Evolutionary conservation across 2,329 filamentous ascomycete species (phyloP), one percentile per base, ranked within the genome.

Genomic region (Cryphonectria naterciae): DNA sequence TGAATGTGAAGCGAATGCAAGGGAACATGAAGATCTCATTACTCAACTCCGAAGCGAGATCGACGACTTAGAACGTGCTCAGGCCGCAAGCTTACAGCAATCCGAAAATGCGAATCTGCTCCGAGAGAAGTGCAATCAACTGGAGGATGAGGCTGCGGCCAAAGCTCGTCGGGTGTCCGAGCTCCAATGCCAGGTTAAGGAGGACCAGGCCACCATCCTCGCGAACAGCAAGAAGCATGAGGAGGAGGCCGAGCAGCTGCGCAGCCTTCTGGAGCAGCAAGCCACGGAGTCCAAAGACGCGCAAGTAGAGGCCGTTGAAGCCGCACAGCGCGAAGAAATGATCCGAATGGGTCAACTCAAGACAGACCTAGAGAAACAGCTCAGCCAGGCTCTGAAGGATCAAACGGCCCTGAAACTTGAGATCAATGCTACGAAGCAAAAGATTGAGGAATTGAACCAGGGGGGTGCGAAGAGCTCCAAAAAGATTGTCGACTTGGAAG

Each of bases 261-360:
- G 68, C 7, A 70, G 73, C 17, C 28, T 71, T 32, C n/a, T 78
- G 11, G 63, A 74, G 13, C 70, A 76, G 17, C 70, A 69, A 69
- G 67, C 79, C 25, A 46, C 68, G 62, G 43, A 70, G n/a, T 25
- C 71, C 73, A 70, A 28, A 15, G 32, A 19, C 19, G 69, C 61
- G 8, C 68, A 69, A 32, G 73, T 79, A 1, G 68, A 76, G 41
- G 78, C 80, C 19, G 69, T 77, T 1, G 73, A 79, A 41, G 72
- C 74, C 19, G 80, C 79, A 32, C 77, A 78, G 1, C 73, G 69
- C 11, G 77, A 82, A 70, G 78, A 79, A n/a, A 75, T 77, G n/a
- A 64, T 69, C n/a, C 76, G 75, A 25, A 73, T 80, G 52, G 73
- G 76, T 28, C 72, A 70, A 15, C 69, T 79, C 25, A 72, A 77